Base-by-base conservation (phyloP, 768 basidiomycete genomes). In the Termitomyces sp. region DNA sequence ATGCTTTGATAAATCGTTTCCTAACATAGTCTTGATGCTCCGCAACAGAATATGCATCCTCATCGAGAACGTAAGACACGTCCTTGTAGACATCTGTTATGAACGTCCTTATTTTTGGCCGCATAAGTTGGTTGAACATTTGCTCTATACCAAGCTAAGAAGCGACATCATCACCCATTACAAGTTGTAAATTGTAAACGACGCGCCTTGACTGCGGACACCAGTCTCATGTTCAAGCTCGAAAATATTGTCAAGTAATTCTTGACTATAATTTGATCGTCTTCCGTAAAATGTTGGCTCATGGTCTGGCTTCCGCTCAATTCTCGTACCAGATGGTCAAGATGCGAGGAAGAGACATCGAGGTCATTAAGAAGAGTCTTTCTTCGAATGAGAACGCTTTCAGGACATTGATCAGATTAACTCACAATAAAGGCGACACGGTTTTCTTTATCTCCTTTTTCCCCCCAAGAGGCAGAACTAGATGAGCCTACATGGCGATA, bases 311-410 rank as follows among this genome's bases (percentile, higher is more conserved):
- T 83, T 7, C 73, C 75, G 18, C 75, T 65, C 8, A 93, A 64
- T 61, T 94, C 92, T 55, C 80, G 82, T 6, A 85, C 73, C 22
- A 99, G 76, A 48, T 90, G 84, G 53, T 95, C 92, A 70, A 95
- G 82, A 73, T 99, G 94, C 6, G 85, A 88, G 3, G 86, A 86
- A 2, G 95, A 98, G 18, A 94, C 70, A 69, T 98, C 94, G n/a
- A 99, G 78, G 70, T 99, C 94, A 68, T 99, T 99, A 52, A 98
- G 76, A 46, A 90, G 80, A 36, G 87, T 87, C 96, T 98, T 66
- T 13, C 22, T 12, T 42, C 62, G 16, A 42, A 55, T 38, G 57
- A 53, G 28, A 50, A 33, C 40, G 32, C 46, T 48, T 14, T 46
- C 35, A 30, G 24, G 45, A n/a, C 40, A 42, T 42, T 6, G 6